phyloP scores from a whole-genome alignment of 2,329 filamentous ascomycete genomes.

The Colletotrichum higginsianum region DNA sequence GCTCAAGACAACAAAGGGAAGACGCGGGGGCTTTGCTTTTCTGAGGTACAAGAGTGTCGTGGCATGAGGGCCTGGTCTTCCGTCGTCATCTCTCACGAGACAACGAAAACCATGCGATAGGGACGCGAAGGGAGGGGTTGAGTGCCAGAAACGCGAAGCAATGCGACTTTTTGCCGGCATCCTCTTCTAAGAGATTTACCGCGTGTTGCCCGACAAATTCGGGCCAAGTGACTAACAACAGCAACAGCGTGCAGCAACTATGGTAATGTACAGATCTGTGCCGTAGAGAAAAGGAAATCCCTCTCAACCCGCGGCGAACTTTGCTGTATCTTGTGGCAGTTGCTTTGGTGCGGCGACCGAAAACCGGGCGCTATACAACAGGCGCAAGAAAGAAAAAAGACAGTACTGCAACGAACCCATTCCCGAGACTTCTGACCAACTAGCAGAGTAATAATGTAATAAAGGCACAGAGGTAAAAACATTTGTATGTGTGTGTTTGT shows the following conservation, averaged over 20 bases:
- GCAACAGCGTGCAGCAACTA: conserved; percentile 58
- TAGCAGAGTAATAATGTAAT: conserved; percentile 40
- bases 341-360: conserved; percentile 50
- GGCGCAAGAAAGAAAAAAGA: conserved; percentile 43
- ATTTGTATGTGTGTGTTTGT: conserved; percentile 31
- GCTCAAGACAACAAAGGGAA: conserved; percentile 34
- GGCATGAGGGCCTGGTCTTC: conserved; percentile 24
- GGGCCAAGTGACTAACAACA: conserved; percentile 43
- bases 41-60: conserved; percentile 32
- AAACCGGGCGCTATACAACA: conserved; percentile 47
- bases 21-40: conserved; percentile 24
- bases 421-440: conserved; percentile 46
- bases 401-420: conserved; percentile 51
- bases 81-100: conserved; percentile 11
- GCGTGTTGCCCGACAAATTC: conserved; percentile 38
- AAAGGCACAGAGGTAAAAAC: conserved; percentile 41
- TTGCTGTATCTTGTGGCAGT: conserved; percentile 55
- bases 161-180: conserved; percentile 45
- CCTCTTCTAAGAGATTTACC: conserved; percentile 41
- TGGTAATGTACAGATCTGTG: conserved; percentile 71
- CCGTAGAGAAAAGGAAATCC: conserved; percentile 52
- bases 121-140: conserved; percentile 42
- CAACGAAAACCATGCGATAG: conserved; percentile 33
- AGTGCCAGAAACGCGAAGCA: conserved; percentile 43
- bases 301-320: conserved; percentile 55